Evolutionary conservation across 306 rosid species (phyloP).

Genomic region (Castanospermum australe): DNA sequence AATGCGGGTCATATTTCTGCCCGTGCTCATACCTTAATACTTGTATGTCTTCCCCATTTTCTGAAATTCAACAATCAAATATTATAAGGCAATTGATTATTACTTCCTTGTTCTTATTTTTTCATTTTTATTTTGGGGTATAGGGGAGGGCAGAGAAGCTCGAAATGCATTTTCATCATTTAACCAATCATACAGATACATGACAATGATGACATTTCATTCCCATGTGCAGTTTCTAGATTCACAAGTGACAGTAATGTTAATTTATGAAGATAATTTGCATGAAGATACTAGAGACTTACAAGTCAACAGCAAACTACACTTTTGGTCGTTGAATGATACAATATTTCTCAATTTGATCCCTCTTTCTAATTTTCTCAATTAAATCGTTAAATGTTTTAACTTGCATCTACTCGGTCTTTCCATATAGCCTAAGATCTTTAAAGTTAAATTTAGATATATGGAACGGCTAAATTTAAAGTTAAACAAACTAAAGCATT

Average conservation of each 20-base stretch:
- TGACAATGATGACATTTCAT: neutral
- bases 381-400: no score
- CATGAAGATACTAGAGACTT: no score
- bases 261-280: neutral
- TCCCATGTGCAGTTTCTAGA: neutral
- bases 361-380: no score
- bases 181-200: neutral
- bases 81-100: slow-evolving; percentile 13
- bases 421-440: no score
- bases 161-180: slow-evolving; percentile 22
- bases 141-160: neutral
- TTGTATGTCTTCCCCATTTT: slow-evolving; percentile 95
- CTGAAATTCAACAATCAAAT: slow-evolving; percentile 53
- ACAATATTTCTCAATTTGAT: no score
- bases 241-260: neutral
- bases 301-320: no score
- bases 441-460: no score
- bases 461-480: no score
- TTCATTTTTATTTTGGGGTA: neutral
- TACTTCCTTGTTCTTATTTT: neutral
- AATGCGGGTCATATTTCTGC: slow-evolving; percentile 90
- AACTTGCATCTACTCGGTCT: no score
- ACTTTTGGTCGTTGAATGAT: no score
- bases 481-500: no score
- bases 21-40: slow-evolving; percentile 93